These are phyloP conservation scores for Juncus effusus DNA, from an alignment of 176 grass and related monocot species.

Conservation along the genomic window DNA sequence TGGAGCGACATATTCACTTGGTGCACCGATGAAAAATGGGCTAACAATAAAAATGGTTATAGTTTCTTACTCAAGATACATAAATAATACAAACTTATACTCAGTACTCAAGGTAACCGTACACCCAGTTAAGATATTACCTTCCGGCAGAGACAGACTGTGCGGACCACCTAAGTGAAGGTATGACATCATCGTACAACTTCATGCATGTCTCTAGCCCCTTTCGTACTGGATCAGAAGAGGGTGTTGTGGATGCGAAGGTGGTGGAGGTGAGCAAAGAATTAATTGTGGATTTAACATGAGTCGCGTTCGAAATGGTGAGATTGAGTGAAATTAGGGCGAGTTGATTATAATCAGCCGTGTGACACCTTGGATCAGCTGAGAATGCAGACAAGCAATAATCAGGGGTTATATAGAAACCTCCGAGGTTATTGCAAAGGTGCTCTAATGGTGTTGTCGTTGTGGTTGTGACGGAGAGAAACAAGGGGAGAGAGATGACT, in stretches of 20 bases:
- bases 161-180: conserved; percentile 13
- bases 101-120: too few relatives aligned
- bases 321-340: conserved; percentile 27
- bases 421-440: conserved; percentile 28
- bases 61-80: too few relatives aligned
- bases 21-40: too few relatives aligned
- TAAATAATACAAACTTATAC: too few relatives aligned
- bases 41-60: too few relatives aligned
- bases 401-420: conserved; percentile 30
- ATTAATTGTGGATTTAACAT: conserved; percentile 26
- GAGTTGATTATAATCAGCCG: conserved; percentile 20
- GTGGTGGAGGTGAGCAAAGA: conserved; percentile 19
- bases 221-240: conserved; percentile 14
- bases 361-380: conserved; percentile 8
- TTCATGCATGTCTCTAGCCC: conserved; percentile 27
- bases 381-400: conserved; percentile 22
- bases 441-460: conserved; percentile 18
- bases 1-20: too few relatives aligned
- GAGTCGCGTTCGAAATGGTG: conserved; percentile 20
- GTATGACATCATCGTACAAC: conserved; percentile 18
- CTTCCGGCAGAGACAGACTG: conserved; percentile 24
- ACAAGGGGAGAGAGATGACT: conserved; percentile 9
- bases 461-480: conserved; percentile 1
- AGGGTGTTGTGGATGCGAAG: conserved; percentile 1
- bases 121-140: background rate